Percentiles rank a stretch among this genome's conserved stretches.
Conservation (phyloP, 192 early-diverging fungal genomes). For the Phycomyces nitens region DNA sequence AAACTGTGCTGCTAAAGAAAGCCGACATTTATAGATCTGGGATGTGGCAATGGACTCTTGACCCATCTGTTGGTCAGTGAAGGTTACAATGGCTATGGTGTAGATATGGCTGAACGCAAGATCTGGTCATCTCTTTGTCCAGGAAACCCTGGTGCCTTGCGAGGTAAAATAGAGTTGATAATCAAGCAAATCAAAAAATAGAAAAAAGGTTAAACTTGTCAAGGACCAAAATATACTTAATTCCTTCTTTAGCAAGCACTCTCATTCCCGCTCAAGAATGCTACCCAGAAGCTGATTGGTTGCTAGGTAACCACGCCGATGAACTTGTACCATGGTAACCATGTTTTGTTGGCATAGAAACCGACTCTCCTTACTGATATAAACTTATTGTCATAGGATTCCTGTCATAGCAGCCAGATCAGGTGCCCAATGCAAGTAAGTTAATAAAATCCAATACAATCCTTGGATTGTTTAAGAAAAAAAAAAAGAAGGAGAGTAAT, state of each 20-base stretch:
- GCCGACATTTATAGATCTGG: slow-evolving; percentile 75
- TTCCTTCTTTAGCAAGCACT: slow-evolving; percentile 50
- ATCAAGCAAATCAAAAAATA: not conserved
- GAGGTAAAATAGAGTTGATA: slow-evolving; percentile 35
- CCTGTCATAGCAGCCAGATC: slow-evolving; percentile 68
- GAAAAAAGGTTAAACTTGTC: not conserved
- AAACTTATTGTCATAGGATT: slow-evolving; percentile 40
- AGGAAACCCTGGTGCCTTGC: slow-evolving; percentile 38
- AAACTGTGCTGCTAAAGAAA: slow-evolving; percentile 12
- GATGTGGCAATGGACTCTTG: slow-evolving; percentile 84
- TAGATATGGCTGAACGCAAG: slow-evolving; percentile 72
- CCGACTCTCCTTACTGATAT: not conserved
- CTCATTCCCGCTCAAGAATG: slow-evolving; percentile 46
- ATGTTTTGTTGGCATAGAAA: not conserved
- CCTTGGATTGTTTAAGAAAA: too few relatives aligned
- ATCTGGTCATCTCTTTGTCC: slow-evolving; percentile 64
- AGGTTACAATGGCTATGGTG: slow-evolving; percentile 67
- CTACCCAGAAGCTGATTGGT: slow-evolving; percentile 62
- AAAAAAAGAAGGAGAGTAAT: not conserved
- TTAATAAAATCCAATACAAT: slow-evolving; percentile 8
- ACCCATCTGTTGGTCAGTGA: slow-evolving; percentile 68
- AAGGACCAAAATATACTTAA: slow-evolving; percentile 3
- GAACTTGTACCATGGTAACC: slow-evolving; percentile 76
- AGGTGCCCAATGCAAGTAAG: slow-evolving; percentile 41
- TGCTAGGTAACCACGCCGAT: slow-evolving; percentile 89